Base-by-base conservation (phyloP, 345 rosid species). In the Citrus inodora region DNA sequence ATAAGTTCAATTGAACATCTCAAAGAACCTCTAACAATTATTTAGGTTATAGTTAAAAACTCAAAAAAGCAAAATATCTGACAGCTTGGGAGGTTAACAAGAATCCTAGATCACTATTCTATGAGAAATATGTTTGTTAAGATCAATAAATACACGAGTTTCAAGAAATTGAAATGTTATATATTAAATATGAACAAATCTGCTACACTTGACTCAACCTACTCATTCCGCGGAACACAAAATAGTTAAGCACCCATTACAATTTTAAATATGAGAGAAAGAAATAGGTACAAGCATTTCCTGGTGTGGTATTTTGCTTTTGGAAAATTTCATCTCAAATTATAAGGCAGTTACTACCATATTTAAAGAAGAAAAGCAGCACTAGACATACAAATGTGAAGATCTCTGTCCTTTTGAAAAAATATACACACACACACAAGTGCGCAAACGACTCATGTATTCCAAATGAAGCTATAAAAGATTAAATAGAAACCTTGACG, bases 61-160 rank as follows among this genome's bases (percentile, higher is more conserved):
- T 72, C 42, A 78, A 63, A 16, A 35, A 69, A n/a, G 63, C 51
- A 68, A 37, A n/a, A 46, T 67, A 71, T 55, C 72, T n/a, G 24
- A 73, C 48, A 14, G 42, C 6, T 30, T 40, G 21, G 21, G 17
- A 35, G 67, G 62, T 81, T 66, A 40, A 11, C 60, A 73, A 4
- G 21, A 73, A 59, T 37, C 35, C 33, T 60, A n/a, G 24, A 56
- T 24, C 65, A 22, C 10, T n/a, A 72, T 33, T 56, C 13, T 7
- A 72, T 24, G 13, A 72, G 51, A 72, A 56, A 56, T 9, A 0
- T 32, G 6, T 24, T 17, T 14, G 58, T 24, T 73, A 33, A 73
- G 22, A n/a, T 59, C 17, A n/a, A 25, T 25, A 40, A 61, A 25
- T 16, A 38, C 38, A 27, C 0, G 42, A 74, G 67, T 35, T 16